Evolutionary conservation across 2,329 filamentous ascomycete genomes (phyloP).

Genomic region (Xylaria polymorpha): DNA sequence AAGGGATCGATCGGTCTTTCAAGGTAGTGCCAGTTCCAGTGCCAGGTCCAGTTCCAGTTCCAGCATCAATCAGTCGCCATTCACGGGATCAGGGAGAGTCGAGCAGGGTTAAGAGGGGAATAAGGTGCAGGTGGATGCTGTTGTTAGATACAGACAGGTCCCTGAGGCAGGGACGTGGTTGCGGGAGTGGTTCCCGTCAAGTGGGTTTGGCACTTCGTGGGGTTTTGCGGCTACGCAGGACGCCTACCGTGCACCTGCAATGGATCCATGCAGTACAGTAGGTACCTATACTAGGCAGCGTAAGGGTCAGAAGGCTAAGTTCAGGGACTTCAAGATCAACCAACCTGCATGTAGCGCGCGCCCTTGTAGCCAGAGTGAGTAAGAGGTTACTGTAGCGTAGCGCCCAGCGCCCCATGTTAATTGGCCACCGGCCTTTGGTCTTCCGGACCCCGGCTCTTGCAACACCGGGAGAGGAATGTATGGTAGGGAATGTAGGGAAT

Average conservation of each 20-base stretch:
- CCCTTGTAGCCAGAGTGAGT: conserved; percentile 33
- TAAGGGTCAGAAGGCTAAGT: conserved; percentile 14
- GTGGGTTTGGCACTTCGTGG: conserved; percentile 36
- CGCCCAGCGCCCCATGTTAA: conserved; percentile 26
- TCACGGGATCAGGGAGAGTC: conserved; percentile 42
- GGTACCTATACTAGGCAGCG: too few species aligned
- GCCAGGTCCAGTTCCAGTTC: conserved; percentile 16
- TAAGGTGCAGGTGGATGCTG: conserved; percentile 9
- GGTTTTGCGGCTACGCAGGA: conserved; percentile 16
- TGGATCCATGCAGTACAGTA: too few species aligned
- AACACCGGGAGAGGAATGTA: neutral
- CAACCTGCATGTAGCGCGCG: conserved; percentile 43
- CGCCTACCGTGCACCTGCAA: too few species aligned
- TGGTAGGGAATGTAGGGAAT: neutral
- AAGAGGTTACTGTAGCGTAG: neutral
- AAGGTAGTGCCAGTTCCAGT: conserved; percentile 31
- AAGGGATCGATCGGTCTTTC: conserved; percentile 30
- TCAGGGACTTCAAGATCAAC: conserved; percentile 33
- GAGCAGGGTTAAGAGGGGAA: conserved; percentile 23
- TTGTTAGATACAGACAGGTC: neutral
- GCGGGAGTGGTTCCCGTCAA: conserved; percentile 24
- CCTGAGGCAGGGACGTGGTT: neutral
- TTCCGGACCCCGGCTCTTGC: conserved; percentile 14
- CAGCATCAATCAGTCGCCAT: conserved; percentile 41
- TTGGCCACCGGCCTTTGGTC: conserved; percentile 38